Base-by-base conservation (phyloP, 148 eudicot species). In the Vaccinium darrowii region DNA sequence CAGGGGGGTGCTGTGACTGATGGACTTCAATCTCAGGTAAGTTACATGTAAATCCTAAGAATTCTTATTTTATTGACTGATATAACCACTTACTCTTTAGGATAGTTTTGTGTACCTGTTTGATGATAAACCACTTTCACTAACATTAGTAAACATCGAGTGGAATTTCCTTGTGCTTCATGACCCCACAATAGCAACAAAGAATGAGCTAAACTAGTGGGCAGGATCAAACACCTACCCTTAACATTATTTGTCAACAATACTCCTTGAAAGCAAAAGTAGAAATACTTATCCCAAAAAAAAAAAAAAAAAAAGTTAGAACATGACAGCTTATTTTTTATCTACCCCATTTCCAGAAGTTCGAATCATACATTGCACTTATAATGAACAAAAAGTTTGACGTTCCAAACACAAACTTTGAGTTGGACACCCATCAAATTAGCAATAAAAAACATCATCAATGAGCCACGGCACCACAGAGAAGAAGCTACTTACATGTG, bases 401-500 rank as follows among this genome's bases (percentile, higher is more conserved):
- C 15, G 7, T 56, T 75, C 53, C 14, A 57, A 36, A 75, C 63
- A 36, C 39, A n/a, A 76, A 19, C 54, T 52, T 21, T 8, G 27
- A 57, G 78, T 62, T 67, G 21, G 16, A 39, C 25, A 56, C 6
- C 15, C 67, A 76, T 54, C 14, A 33, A 15, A 71, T 19, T 36
- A 50, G 53, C 57, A 86, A 62, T 11, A 19, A 14, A 69, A 18
- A 49, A 53, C 57, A 57, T 77, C 51, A 52, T 39, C 58, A 9
- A 86, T 25, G 54, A 76, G 10, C 56, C 13, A 58, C 50, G 51
- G 56, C 58, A 33, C 56, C 5, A 33, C 2, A 7, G 63, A 58
- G 51, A 47, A 74, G 71, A 67, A 86, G 79, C 74, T 85, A 92
- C 99, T 92, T 25, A 97, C 98, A 93, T 89, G 87, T 97, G 95